Base-by-base conservation (phyloP, 441 rosid species). In the Syzygium malaccense region DNA sequence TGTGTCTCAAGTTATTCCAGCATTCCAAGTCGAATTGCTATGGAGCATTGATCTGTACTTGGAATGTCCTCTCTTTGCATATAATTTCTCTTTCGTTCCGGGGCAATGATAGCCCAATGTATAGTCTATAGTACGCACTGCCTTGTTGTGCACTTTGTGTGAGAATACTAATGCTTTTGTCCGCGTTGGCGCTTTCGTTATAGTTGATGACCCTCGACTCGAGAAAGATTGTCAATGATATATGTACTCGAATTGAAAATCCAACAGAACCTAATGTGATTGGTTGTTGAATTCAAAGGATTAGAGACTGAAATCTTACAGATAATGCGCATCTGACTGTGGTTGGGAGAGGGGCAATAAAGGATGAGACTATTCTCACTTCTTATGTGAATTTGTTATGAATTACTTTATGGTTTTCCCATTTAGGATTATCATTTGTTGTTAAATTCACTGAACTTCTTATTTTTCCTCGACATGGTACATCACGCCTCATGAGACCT, bases 401-500 rank as follows among this genome's bases (percentile, higher is more conserved):
- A 71, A 20, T 45, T 10, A 23, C 49, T 37, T 11, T 7, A 13
- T 68, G 80, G 41, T 37, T 25, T 71, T 37, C 80, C 23, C 8
- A 5, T 0, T 20, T 71, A 3, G 83, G 83, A 37, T 41, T 75
- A 23, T 75, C 17, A 30, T 64, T 64, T 15, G 12, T 64, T 17
- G 13, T 30, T 23, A 8, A 30, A 15, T 64, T 30, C 41, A 15
- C 8, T 2, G 75, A 66, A 32, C 75, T 62, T 0, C 33, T 32
- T 32, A 17, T 66, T 66, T 66, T 32, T 66, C 41, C 75, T 66
- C 6, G 33, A 66, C 41, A 15, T 17, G 33, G 41, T 19, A 17
- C 41, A 32, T 75, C 45, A 23, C 83, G 51, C 83, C 66, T 94
- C 91, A 93, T 7, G 66, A 80, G 55, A 78, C 62, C 87, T 91